phyloP scores from a whole-genome alignment of 31 red algal genomes.

The Porphyra umbilicalis region DNA sequence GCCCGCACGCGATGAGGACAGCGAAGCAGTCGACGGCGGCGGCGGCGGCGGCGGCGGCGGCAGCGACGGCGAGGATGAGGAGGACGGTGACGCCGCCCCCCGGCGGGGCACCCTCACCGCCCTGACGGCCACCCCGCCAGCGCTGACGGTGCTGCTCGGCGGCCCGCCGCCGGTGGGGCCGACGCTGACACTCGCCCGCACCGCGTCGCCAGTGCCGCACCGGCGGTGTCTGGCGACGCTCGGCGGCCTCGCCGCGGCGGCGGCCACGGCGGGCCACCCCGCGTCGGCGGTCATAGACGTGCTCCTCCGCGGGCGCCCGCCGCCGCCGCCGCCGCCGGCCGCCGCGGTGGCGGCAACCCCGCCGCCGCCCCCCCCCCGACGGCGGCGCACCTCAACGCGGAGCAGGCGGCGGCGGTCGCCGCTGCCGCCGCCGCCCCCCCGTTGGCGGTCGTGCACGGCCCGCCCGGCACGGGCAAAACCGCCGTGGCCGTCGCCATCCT shows the following conservation, averaged over 20 bases:
- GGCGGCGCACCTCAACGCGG: background rate
- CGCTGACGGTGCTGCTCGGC: background rate
- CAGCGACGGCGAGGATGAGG: background rate
- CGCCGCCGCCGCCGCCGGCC: too few relatives aligned
- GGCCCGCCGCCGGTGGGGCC: background rate
- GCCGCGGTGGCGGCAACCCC: background rate
- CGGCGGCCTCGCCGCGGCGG: background rate
- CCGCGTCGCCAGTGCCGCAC: background rate
- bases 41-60: background rate
- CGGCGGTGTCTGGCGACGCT: background rate
- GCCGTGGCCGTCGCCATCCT: slow-evolving; percentile 3
- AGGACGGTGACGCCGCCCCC: background rate
- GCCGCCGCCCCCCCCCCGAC: background rate
- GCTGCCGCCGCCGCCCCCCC: background rate
- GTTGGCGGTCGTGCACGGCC: slow-evolving; percentile 49
- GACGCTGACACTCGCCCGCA: background rate
- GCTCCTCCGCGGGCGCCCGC: background rate
- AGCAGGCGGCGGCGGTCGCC: background rate
- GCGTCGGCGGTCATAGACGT: background rate
- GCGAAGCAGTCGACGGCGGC: background rate
- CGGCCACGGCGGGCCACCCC: background rate
- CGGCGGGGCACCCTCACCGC: background rate
- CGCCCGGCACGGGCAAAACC: slow-evolving; percentile 74
- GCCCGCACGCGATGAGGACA: background rate
- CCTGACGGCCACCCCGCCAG: background rate